phyloP scores from a whole-genome alignment of 345 rosid species.

The Ailanthus altissimus region DNA sequence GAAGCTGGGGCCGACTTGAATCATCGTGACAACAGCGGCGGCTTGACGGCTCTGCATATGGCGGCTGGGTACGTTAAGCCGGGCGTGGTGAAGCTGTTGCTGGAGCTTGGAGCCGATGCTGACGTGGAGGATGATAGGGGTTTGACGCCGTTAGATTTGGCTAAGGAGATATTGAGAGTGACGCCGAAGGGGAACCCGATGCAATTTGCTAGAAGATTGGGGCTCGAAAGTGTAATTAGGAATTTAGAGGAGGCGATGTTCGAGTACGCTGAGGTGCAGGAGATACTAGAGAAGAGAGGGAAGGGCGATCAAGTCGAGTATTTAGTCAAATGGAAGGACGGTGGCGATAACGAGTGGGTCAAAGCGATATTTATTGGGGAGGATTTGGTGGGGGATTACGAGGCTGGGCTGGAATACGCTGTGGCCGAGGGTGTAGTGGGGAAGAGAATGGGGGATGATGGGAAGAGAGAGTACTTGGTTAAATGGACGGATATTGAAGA shows the following conservation, averaged over 20 bases:
- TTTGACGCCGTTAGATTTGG: conserved; percentile 65
- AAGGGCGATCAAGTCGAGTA: conserved; percentile 69
- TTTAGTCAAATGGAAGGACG: conserved; percentile 86
- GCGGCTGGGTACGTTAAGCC: conserved; percentile 88
- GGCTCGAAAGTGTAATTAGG: conserved; percentile 64
- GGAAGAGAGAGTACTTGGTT: conserved; percentile 63
- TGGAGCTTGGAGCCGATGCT: conserved; percentile 69
- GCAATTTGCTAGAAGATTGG: conserved; percentile 76
- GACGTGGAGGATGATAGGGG: conserved; percentile 75
- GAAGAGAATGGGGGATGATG: conserved; percentile 64
- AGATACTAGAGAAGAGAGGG: conserved; percentile 77
- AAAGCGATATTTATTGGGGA: conserved; percentile 55
- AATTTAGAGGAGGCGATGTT: conserved; percentile 53
- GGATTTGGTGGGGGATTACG: conserved; percentile 75
- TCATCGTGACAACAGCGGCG: conserved; percentile 66
- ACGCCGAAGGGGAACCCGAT: conserved; percentile 82
- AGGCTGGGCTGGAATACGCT: conserved; percentile 82
- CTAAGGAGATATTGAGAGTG: conserved; percentile 61
- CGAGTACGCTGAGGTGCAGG: conserved; percentile 87
- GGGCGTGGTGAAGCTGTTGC: conserved; percentile 53
- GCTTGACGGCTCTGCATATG: conserved; percentile 87
- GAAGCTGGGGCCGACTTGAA: conserved; percentile 75
- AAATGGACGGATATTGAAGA: conserved; percentile 79
- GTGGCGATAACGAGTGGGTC: conserved; percentile 78
- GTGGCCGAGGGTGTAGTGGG: conserved; percentile 74